phyloP scores from a whole-genome alignment of 1,284 basidiomycete species.

The Filobasidium uniguttulatum region DNA sequence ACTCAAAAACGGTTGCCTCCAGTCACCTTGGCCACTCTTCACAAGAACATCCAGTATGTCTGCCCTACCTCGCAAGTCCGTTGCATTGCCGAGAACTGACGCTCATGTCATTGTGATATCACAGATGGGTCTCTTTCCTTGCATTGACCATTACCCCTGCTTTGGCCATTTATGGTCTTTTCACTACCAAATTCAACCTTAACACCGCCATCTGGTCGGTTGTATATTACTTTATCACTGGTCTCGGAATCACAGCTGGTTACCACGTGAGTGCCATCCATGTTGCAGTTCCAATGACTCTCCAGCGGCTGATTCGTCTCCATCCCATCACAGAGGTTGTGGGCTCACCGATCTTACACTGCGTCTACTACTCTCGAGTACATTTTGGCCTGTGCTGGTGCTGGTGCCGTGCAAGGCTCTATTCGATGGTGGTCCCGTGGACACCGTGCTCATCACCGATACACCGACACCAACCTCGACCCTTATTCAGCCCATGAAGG shows the following conservation, averaged over 20 bases:
- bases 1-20: slow-evolving; percentile 60
- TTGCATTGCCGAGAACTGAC: not conserved
- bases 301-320: not conserved
- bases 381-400: slow-evolving; percentile 59
- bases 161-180: slow-evolving; percentile 55
- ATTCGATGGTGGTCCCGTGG: slow-evolving; percentile 93
- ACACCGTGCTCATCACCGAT: slow-evolving; percentile 84
- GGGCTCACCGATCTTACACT: slow-evolving; percentile 85
- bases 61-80: not conserved
- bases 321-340: slow-evolving; percentile 45
- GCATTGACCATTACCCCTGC: slow-evolving; percentile 60
- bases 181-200: slow-evolving; percentile 47
- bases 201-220: slow-evolving; percentile 58
- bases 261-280: slow-evolving; percentile 46
- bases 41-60: slow-evolving; percentile 45
- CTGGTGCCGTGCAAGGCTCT: slow-evolving; percentile 77
- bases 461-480: slow-evolving; percentile 90
- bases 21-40: slow-evolving; percentile 53
- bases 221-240: slow-evolving; percentile 73
- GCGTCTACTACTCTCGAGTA: slow-evolving; percentile 69
- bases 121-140: slow-evolving; percentile 56
- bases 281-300: not conserved
- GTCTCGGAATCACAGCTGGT: slow-evolving; percentile 54
- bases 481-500: slow-evolving; percentile 85
- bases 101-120: not conserved